These are phyloP conservation scores for Brettanomyces custersianus DNA, from an alignment of 805 yeast species.

Conservation along the genomic window DNA sequence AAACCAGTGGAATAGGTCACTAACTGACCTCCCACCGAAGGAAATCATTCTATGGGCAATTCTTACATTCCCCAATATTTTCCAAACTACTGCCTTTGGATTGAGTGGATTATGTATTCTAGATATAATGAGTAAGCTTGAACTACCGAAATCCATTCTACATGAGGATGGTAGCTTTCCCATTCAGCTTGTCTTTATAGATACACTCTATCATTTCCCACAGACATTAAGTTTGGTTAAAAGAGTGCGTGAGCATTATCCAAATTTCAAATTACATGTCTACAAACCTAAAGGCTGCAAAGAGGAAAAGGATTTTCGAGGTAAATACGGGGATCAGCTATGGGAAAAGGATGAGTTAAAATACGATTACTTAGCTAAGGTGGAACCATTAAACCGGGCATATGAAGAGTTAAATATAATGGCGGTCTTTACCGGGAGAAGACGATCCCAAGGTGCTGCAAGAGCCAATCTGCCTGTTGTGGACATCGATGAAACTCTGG, in stretches of 20 bases:
- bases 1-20: conserved; percentile 53
- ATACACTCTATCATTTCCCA: conserved; percentile 90
- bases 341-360: conserved; percentile 79
- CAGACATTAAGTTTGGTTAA: conserved; percentile 76
- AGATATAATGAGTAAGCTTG: conserved; percentile 64
- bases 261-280: conserved; percentile 42
- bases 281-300: conserved; percentile 55
- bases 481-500: conserved; percentile 63
- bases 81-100: conserved; percentile 93
- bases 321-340: conserved; percentile 60
- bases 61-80: conserved; percentile 72
- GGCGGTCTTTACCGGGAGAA: conserved; percentile 88
- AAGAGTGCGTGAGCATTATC: conserved; percentile 45
- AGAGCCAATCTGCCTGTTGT: conserved; percentile 63
- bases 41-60: conserved; percentile 78
- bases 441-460: conserved; percentile 84
- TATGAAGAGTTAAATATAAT: conserved; percentile 62
- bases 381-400: conserved; percentile 86
- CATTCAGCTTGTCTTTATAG: conserved; percentile 75
- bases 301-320: conserved; percentile 54
- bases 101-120: conserved; percentile 83
- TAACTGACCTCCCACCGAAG: conserved; percentile 51
- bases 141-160: conserved; percentile 3
- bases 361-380: conserved; percentile 84
- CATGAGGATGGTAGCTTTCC: conserved; percentile 24